Conservation (phyloP, 331 rosid species). For the Arachis monticola region DNA sequence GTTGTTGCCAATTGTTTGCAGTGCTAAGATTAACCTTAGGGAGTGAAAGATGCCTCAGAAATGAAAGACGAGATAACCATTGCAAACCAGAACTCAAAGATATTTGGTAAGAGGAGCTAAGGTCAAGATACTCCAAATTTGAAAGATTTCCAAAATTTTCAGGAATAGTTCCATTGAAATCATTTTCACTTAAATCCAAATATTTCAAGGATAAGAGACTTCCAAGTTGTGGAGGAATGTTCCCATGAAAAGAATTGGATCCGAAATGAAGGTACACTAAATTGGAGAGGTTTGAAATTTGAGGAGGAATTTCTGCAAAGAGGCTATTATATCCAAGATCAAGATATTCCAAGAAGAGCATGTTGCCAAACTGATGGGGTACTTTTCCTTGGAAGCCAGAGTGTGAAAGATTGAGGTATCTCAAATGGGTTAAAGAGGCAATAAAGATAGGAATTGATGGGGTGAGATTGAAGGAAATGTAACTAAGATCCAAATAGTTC, state of each 20-base stretch:
- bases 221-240: neutral
- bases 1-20: neutral
- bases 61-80: neutral
- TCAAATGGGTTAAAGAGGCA: neutral
- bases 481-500: neutral
- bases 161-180: neutral
- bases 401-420: neutral
- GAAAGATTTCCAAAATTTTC: neutral
- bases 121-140: too few species aligned
- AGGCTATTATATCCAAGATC: neutral
- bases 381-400: neutral
- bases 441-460: neutral
- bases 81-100: too few species aligned
- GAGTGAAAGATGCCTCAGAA: neutral
- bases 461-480: neutral
- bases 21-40: rapidly evolving
- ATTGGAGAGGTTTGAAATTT: neutral
- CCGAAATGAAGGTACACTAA: neutral
- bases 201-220: neutral
- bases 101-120: too few species aligned
- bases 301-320: neutral
- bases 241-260: neutral
- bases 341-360: neutral
- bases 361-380: neutral
- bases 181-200: neutral